Base-by-base conservation (phyloP, 768 basidiomycete species). In the Harrya chromipes region DNA sequence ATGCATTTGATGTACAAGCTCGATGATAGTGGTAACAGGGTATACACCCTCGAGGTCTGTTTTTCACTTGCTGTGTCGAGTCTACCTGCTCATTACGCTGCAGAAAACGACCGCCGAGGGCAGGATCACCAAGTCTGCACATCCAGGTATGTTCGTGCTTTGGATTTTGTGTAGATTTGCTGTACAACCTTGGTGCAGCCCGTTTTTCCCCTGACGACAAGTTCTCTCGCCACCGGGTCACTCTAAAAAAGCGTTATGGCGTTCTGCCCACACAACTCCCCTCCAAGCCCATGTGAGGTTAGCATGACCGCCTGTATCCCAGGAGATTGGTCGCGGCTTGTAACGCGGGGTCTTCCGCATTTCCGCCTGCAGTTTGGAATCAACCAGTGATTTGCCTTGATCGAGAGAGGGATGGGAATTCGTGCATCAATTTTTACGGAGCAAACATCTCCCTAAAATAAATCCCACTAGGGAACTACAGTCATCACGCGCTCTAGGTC, bases 151-250 rank as follows among this genome's bases (percentile, higher is more conserved):
- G 80, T 11, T 20, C 17, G 31, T 39, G 17, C 10, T 2, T 24
- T 4, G 14, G 19, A 21, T 29, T 16, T n/a, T 27, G 14, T 26
- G 50, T 40, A 8, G 8, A 42, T 23, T n/a, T 44, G 16, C 27
- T 38, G 16, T 7, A 35, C 40, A 49, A 1, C 10, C 13, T 13
- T n/a, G 35, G 13, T 20, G 16, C 50, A 97, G 95, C 95, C 14
- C 93, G 97, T 35, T 98, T 98, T 73, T 97, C 95, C 13, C 95
- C 95, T 11, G 97, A 99, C 69, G 95, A 98, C 81, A 98, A 98
- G 75, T 98, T 95, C 74, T 95, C 94, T 53, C 81, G 94, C 54
- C 95, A 99, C 65, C 88, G 97, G 52, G 94, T 98, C 53, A 97
- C 93, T 6, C 85, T 97, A 65, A 98, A 98, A 77, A 92, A 91